Percentiles rank a stretch among this genome's conserved stretches.
phyloP scores from a whole-genome alignment of 2,329 filamentous ascomycete species.

The Kalmusia sp. region DNA sequence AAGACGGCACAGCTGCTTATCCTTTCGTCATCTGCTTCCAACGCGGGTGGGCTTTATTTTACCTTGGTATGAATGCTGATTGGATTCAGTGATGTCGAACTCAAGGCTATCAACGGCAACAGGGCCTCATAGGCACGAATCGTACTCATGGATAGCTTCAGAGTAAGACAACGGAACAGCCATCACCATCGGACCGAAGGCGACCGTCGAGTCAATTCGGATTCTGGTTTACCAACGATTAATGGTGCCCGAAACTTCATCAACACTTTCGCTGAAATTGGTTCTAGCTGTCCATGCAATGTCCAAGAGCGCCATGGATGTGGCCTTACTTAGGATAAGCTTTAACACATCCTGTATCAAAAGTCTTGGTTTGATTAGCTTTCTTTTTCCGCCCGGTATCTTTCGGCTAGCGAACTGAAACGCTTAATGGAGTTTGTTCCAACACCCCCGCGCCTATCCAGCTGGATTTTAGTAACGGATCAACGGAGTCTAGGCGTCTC shows the following conservation, averaged over 20 bases:
- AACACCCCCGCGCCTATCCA: neutral
- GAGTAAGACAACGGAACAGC: conserved; percentile 10
- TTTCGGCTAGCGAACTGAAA: neutral
- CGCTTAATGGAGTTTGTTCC: neutral
- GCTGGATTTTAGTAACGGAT: neutral
- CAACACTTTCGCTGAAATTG: neutral
- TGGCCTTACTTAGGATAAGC: conserved; percentile 2
- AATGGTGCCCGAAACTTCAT: conserved; percentile 5
- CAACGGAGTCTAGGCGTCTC: neutral
- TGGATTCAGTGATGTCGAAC: conserved; percentile 67
- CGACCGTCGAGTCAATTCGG: neutral
- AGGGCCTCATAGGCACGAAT: conserved; percentile 46
- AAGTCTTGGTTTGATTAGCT: conserved; percentile 7
- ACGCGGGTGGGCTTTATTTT: neutral
- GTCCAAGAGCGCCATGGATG: neutral
- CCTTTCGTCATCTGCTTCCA: conserved; percentile 2
- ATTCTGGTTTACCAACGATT: neutral
- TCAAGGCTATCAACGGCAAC: conserved; percentile 68
- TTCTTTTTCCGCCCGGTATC: conserved; percentile 1
- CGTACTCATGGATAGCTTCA: neutral
- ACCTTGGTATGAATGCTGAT: conserved; percentile 16
- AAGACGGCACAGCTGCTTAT: neutral
- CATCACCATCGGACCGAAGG: conserved; percentile 16
- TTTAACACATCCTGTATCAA: neutral
- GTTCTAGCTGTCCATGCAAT: neutral